These are phyloP conservation scores for Beauveria rudraprayagi DNA, from an alignment of 2,329 filamentous ascomycete genomes.

Conservation along the genomic window DNA sequence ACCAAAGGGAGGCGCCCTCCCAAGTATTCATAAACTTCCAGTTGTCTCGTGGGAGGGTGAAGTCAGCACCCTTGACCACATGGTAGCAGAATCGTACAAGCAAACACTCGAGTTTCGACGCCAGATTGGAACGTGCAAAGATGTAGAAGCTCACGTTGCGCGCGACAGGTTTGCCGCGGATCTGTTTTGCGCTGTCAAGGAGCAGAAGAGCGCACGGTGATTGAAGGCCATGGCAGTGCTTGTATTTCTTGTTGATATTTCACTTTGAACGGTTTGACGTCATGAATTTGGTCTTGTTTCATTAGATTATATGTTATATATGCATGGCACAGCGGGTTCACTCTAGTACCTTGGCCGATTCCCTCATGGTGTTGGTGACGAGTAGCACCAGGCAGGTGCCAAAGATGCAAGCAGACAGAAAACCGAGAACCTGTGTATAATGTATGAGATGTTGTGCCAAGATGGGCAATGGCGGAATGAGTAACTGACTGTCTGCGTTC, in stretches of 20 bases:
- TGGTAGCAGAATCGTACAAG: slow-evolving; percentile 36
- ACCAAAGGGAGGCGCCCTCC: slow-evolving; percentile 34
- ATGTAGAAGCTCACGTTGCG: slow-evolving; percentile 20
- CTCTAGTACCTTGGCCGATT: background rate
- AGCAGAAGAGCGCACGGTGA: slow-evolving; percentile 21
- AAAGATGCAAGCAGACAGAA: slow-evolving; percentile 55
- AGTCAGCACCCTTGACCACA: slow-evolving; percentile 27
- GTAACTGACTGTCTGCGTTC: slow-evolving; percentile 68
- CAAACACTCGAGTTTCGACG: slow-evolving; percentile 54
- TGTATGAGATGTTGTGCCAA: background rate
- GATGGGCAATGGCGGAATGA: background rate
- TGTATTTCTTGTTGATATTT: background rate
- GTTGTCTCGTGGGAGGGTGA: slow-evolving; percentile 58
- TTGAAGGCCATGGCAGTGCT: background rate
- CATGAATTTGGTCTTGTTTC: background rate
- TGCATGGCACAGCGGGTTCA: background rate
- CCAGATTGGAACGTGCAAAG: slow-evolving; percentile 59
- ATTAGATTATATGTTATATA: background rate
- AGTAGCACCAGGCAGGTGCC: slow-evolving; percentile 58
- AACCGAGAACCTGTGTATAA: slow-evolving; percentile 47
- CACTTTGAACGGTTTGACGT: background rate
- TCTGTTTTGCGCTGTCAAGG: slow-evolving; percentile 51
- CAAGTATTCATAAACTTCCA: slow-evolving; percentile 41
- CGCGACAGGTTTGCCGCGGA: slow-evolving; percentile 41
- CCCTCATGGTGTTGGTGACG: slow-evolving; percentile 27